These are phyloP conservation scores for Thelephora ganbajun DNA, from an alignment of 768 basidiomycete genomes.

Conservation along the genomic window DNA sequence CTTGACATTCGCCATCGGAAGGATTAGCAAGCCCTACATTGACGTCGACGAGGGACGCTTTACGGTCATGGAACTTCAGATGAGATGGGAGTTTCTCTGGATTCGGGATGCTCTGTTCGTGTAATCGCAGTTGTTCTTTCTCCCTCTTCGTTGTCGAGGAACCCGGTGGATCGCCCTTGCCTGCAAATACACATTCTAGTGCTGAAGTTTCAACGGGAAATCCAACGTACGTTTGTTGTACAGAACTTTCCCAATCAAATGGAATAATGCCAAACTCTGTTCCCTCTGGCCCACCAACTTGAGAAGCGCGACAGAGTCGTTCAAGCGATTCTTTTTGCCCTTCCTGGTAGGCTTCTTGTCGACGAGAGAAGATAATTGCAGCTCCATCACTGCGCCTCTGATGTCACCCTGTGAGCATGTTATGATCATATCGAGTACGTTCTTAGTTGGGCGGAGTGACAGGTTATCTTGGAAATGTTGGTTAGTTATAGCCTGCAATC, in stretches of 20 bases:
- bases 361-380: constrained; percentile 69
- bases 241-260: constrained; percentile 82
- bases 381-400: constrained; percentile 81
- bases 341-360: constrained; percentile 17
- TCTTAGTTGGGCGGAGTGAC: constrained; percentile 32
- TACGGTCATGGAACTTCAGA: constrained; percentile 44
- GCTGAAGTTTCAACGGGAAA: not conserved
- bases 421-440: constrained; percentile 62
- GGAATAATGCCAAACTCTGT: constrained; percentile 79
- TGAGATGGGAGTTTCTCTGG: constrained; percentile 44
- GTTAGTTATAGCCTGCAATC: constrained; percentile 46
- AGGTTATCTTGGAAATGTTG: constrained; percentile 27
- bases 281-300: constrained; percentile 75
- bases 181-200: constrained; percentile 22
- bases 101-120: constrained; percentile 41
- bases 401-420: constrained; percentile 84
- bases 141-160: constrained; percentile 48
- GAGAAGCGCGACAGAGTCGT: constrained; percentile 23
- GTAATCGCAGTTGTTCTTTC: constrained; percentile 39
- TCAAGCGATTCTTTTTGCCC: constrained; percentile 16
- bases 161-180: constrained; percentile 58
- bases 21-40: constrained; percentile 33
- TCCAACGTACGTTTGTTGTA: constrained; percentile 75
- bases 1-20: not conserved
- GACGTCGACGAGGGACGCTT: constrained; percentile 60